Base-by-base conservation (phyloP, 1,284 basidiomycete species). In the Paramarasmius palmivorus region DNA sequence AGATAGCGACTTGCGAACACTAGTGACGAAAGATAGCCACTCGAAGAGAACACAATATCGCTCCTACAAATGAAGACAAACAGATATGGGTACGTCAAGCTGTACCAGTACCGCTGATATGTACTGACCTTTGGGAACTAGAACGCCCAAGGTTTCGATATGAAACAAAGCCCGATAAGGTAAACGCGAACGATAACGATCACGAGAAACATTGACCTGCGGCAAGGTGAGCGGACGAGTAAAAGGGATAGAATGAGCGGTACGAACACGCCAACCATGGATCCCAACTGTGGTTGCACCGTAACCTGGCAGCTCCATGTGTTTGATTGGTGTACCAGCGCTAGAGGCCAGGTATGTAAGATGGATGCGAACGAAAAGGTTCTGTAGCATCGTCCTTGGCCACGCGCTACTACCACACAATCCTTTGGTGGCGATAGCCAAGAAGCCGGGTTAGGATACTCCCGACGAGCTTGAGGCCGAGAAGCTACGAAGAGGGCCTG, bases 191-290 rank as follows among this genome's bases (percentile, higher is more conserved):
- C 54, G 6, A 56, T 54, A 15, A 35, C 20, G 42, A 54, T 59
- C 14, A 59, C 47, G 29, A 59, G 54, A 39, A 59, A 59, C 39
- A 59, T 54, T 55, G 55, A 59, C 29, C 57, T 57, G 37, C 20
- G 12, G n/a, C n/a, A 8, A 7, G n/a, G 38, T 5, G n/a, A 8
- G 7, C 7, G 15, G 20, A 6, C 38, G 38, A 22, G 20, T 7
- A 17, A 22, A 22, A 39, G 7, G 12, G 12, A 32, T 7, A 6
- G 38, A n/a, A n/a, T 22, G 38, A 17, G 15, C 38, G 15, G 22
- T 19, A 5, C n/a, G 22, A n/a, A n/a, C n/a, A 14, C 25, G 20
- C 57, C 57, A 58, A 20, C 57, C 57, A 15, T 49, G 45, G 5
- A 58, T 35, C 22, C 57, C 57, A 19, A 19, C 29, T 20, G 23